Evolutionary conservation across 768 basidiomycete genomes (phyloP).

Genomic region (Pleurotus citrinopileatus): DNA sequence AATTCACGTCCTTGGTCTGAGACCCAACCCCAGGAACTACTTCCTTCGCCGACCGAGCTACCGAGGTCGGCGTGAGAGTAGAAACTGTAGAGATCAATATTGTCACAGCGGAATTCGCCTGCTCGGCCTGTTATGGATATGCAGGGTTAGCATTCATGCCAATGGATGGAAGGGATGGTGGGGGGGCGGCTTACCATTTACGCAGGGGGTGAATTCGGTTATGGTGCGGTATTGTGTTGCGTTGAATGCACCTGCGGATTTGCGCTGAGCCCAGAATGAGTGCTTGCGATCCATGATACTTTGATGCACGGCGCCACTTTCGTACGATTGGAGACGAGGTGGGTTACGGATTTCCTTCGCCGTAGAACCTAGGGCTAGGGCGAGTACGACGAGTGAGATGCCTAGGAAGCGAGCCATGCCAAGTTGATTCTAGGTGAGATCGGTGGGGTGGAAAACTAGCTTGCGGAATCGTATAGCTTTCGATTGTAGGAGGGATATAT

Average conservation of each 20-base stretch:
- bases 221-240: constrained; percentile 4
- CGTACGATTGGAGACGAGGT: constrained; percentile 5
- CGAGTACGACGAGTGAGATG: constrained; percentile 1
- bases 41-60: constrained; percentile 14
- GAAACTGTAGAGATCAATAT: constrained; percentile 18
- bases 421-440: neutral
- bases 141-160: no score
- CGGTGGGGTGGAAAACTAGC: no score
- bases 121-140: neutral
- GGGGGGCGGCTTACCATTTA: constrained; percentile 7
- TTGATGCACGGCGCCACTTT: constrained; percentile 6
- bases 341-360: constrained; percentile 9
- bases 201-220: constrained; percentile 11
- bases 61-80: constrained; percentile 16
- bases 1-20: constrained; percentile 15
- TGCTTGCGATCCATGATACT: constrained; percentile 11
- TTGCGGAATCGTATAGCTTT: no score
- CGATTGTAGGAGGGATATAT: no score
- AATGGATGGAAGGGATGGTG: neutral
- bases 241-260: constrained; percentile 8
- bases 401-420: constrained; percentile 2
- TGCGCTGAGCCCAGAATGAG: neutral
- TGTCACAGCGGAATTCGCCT: constrained; percentile 13
- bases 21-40: constrained; percentile 18
- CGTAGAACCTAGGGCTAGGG: neutral